Percentiles rank a stretch among this genome's conserved stretches.
Evolutionary conservation across 768 basidiomycete species (phyloP).

Genomic region (Suillus subalutaceus): DNA sequence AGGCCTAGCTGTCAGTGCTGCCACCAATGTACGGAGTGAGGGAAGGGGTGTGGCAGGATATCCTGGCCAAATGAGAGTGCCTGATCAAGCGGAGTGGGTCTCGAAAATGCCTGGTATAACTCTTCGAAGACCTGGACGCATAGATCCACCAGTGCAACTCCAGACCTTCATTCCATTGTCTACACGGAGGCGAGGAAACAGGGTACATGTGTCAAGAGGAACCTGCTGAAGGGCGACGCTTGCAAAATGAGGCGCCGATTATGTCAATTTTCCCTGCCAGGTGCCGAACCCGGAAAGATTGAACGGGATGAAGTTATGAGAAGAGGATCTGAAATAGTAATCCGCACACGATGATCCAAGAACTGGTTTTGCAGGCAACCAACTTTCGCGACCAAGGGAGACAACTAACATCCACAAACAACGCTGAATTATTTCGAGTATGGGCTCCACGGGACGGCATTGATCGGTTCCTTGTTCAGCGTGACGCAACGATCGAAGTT

Average conservation of each 20-base stretch:
- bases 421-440: constrained; percentile 96
- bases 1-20: constrained; percentile 55
- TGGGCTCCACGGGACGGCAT: constrained; percentile 95
- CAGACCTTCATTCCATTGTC: constrained; percentile 97
- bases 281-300: constrained; percentile 94
- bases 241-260: constrained; percentile 88
- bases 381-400: neutral
- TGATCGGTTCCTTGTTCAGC: constrained; percentile 94
- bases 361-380: constrained; percentile 82
- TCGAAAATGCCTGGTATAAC: constrained; percentile 87
- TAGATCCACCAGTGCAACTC: constrained; percentile 86
- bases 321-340: constrained; percentile 90
- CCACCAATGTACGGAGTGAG: constrained; percentile 53
- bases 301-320: constrained; percentile 90
- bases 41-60: constrained; percentile 73
- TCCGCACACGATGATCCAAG: constrained; percentile 88
- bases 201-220: constrained; percentile 86
- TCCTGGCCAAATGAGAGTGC: constrained; percentile 65
- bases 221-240: constrained; percentile 92
- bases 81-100: constrained; percentile 72
- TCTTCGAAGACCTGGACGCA: constrained; percentile 81
- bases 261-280: constrained; percentile 90
- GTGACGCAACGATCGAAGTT: constrained; percentile 90
- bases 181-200: constrained; percentile 95
- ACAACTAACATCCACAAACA: constrained; percentile 87